Conservation (phyloP, 805 yeast species). For the Teunomyces stri region DNA sequence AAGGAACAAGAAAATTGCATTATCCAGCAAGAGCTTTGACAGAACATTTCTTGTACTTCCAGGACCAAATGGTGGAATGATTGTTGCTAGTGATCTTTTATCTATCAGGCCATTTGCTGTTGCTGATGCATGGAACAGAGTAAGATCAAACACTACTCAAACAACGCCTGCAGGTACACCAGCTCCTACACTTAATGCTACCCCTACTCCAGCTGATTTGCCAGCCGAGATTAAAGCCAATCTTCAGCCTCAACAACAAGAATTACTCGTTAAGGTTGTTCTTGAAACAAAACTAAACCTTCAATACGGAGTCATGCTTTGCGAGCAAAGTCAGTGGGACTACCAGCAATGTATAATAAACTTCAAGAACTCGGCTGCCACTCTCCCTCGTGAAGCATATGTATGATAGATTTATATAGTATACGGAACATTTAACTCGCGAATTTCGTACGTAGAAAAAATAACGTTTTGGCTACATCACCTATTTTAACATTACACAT, state of each 20-base stretch:
- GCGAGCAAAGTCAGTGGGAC: slow-evolving; percentile 87
- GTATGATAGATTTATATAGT: slow-evolving; percentile 4
- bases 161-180: slow-evolving; percentile 11
- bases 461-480: neutral
- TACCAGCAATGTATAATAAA: slow-evolving; percentile 64
- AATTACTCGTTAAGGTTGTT: slow-evolving; percentile 61
- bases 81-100: slow-evolving; percentile 86
- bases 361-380: slow-evolving; percentile 64
- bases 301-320: slow-evolving; percentile 78
- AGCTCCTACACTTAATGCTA: slow-evolving; percentile 12
- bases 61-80: slow-evolving; percentile 62
- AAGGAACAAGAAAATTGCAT: slow-evolving; percentile 31
- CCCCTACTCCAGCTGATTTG: slow-evolving; percentile 37
- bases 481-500: neutral
- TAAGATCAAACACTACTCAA: slow-evolving; percentile 2
- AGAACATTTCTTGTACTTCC: slow-evolving; percentile 77
- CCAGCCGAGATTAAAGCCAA: slow-evolving; percentile 57
- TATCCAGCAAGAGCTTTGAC: slow-evolving; percentile 76
- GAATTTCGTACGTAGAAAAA: neutral
- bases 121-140: slow-evolving; percentile 52
- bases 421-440: neutral
- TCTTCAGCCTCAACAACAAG: slow-evolving; percentile 56
- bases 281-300: slow-evolving; percentile 71
- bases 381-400: slow-evolving; percentile 44
- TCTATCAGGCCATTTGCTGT: slow-evolving; percentile 61